phyloP scores from a whole-genome alignment of 257 asterid genomes.

The Solanum chiquidenum region DNA sequence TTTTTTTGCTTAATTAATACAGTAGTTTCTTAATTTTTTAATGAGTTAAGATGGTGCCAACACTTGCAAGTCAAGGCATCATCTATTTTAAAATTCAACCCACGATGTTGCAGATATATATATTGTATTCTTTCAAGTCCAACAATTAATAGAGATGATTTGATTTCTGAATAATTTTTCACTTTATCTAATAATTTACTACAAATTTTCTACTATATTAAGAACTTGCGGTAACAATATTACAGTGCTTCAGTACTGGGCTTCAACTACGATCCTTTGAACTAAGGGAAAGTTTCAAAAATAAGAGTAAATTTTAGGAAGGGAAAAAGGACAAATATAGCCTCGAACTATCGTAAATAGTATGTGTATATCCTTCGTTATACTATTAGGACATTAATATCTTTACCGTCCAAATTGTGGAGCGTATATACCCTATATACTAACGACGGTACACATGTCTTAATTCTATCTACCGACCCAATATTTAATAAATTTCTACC shows the following conservation, averaged over 20 bases:
- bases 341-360: too few relatives aligned
- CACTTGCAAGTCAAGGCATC: slow-evolving; percentile 7
- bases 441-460: too few relatives aligned
- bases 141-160: slow-evolving; percentile 2
- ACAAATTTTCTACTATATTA: background rate
- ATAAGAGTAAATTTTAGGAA: too few relatives aligned
- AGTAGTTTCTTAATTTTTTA: background rate
- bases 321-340: too few relatives aligned
- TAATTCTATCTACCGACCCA: too few relatives aligned
- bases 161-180: background rate
- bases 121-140: slow-evolving; percentile 7
- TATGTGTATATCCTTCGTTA: too few relatives aligned
- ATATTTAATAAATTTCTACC: too few relatives aligned
- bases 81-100: background rate
- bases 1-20: background rate
- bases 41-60: slow-evolving; percentile 9
- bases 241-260: background rate
- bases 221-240: background rate
- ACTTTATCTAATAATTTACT: background rate
- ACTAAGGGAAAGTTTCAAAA: background rate
- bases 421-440: too few relatives aligned
- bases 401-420: too few relatives aligned
- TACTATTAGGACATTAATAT: too few relatives aligned
- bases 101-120: background rate
- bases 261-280: background rate